A percentile compares a stretch with the other conserved stretches of the same genome.
phyloP scores from a whole-genome alignment of 1,284 basidiomycete species.

The Ustilago vetiveriae region DNA sequence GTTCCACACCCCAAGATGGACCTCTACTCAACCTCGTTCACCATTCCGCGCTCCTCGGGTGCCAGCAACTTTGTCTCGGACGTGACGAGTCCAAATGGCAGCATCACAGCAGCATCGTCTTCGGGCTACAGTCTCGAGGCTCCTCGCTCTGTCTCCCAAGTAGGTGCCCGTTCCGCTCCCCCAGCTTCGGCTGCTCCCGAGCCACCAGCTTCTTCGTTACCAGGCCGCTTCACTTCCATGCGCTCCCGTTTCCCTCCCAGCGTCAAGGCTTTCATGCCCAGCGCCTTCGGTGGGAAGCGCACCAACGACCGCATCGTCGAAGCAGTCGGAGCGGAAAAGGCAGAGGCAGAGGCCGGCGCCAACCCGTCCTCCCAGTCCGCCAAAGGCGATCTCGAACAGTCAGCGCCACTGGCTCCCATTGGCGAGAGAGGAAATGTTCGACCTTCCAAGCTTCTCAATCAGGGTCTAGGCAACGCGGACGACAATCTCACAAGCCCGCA shows the following conservation, averaged over 20 bases:
- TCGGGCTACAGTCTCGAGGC: slow-evolving; percentile 15
- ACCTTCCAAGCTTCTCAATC: slow-evolving; percentile 23
- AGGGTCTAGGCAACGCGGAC: slow-evolving; percentile 22
- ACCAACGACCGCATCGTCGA: slow-evolving; percentile 61
- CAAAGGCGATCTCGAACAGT: slow-evolving; percentile 13
- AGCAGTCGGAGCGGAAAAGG: slow-evolving; percentile 52
- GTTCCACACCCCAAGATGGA: slow-evolving; percentile 40
- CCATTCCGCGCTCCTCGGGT: slow-evolving; percentile 51
- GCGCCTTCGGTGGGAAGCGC: slow-evolving; percentile 60
- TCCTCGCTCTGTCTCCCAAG: slow-evolving; percentile 5
- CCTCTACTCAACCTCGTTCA: slow-evolving; percentile 59
- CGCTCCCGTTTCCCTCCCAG: slow-evolving; percentile 61
- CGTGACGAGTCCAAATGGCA: slow-evolving; percentile 12
- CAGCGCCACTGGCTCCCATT: slow-evolving; percentile 29
- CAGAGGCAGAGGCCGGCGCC: slow-evolving; percentile 34
- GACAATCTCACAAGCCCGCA: slow-evolving; percentile 22
- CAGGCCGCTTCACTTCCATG: slow-evolving; percentile 58
- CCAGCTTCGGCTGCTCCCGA: slow-evolving; percentile 24
- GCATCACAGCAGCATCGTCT: slow-evolving; percentile 15
- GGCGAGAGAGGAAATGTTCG: slow-evolving; percentile 36
- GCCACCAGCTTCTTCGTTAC: slow-evolving; percentile 45
- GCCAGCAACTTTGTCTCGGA: slow-evolving; percentile 39
- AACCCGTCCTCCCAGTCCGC: not conserved
- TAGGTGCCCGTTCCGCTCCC: slow-evolving; percentile 6
- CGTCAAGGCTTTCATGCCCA: slow-evolving; percentile 64